Evolutionary conservation across 2,329 filamentous ascomycete species (phyloP), one percentile per base, ranked within the genome.

Genomic region (Curvularia spicifera): DNA sequence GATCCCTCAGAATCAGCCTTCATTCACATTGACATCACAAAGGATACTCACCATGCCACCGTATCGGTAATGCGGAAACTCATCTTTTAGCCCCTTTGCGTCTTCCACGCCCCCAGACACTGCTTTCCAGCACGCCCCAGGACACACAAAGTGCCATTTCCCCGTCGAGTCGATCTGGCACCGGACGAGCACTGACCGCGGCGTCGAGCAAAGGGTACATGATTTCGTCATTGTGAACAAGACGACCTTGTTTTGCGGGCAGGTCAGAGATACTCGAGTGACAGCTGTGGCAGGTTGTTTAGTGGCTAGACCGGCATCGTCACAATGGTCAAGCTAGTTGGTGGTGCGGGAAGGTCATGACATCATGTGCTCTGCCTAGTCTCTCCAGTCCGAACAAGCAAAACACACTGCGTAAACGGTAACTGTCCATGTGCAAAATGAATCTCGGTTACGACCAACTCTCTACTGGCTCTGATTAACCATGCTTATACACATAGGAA

Each of bases 61-160:
- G 40, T 76, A 73, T 5, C 74, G 44, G 37, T 70, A 71, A 28
- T 53, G 43, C 3, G 64, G 66, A 52, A 51, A 68, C 31, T 56
- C 28, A 0, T 59, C 65, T 40, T 66, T 51, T 12, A 70, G 20
- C 1, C 68, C 68, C 22, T 59, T 57, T 4, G 68, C 79, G 62
- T 81, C 79, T 37, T 78, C 75, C 1, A 78, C 70, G 6, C 79
- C 79, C n/a, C 79, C 79, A 1, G 76, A 78, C 1, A 81, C 78
- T 2, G 69, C 65, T 31, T 71, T 72, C 80, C 79, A 81, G 68
- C 79, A 81, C 15, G 67, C 60, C 4, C 78, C 78, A 0, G 78
- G 75, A 58, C 79, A 81, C 8, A 82, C 72, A 51, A 81, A 78
- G 60, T 80, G 73, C 79, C 79, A 81, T 56, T 66, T 73, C 4